phyloP scores from a whole-genome alignment of 225 moss, liverwort and hornwort species.

The Takakia lepidozioides region DNA sequence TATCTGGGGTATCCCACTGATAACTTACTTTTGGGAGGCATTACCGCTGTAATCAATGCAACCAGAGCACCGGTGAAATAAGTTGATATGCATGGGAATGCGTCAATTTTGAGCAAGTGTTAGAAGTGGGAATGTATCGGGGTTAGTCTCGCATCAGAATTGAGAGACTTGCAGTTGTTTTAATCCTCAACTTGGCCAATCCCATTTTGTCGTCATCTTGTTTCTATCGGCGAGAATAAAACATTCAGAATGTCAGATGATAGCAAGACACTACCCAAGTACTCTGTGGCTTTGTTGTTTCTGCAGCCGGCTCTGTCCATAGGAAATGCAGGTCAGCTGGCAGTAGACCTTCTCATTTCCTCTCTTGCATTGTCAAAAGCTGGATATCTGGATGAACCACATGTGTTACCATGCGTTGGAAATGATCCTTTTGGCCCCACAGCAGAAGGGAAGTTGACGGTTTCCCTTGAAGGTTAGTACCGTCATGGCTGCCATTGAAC shows the following conservation, averaged over 20 bases:
- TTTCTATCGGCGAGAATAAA: too few species aligned
- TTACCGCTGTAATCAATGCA: background rate
- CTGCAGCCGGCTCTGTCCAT: slow-evolving; percentile 86
- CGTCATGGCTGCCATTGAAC: too few species aligned
- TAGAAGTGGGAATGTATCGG: background rate
- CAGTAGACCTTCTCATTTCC: slow-evolving; percentile 68
- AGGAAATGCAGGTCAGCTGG: slow-evolving; percentile 94
- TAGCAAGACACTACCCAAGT: background rate
- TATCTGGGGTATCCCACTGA: too few species aligned
- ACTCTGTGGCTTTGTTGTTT: slow-evolving; percentile 10
- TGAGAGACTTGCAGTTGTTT: background rate
- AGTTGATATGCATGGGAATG: background rate
- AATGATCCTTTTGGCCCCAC: slow-evolving; percentile 85
- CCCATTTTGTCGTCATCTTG: too few species aligned
- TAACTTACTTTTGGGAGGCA: too few species aligned
- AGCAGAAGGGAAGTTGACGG: slow-evolving; percentile 64
- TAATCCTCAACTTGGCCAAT: too few species aligned
- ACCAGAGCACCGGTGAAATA: background rate
- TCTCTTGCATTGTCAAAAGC: slow-evolving; percentile 40
- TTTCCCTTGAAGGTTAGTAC: slow-evolving; percentile 80
- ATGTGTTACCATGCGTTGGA: slow-evolving; percentile 80
- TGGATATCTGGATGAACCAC: slow-evolving; percentile 83
- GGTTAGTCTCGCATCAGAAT: background rate
- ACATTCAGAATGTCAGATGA: too few species aligned
- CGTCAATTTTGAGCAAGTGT: background rate